Percentiles rank a stretch among this genome's conserved stretches.
Evolutionary conservation across 768 basidiomycete species (phyloP).

Genomic region (Suillus brevipes): DNA sequence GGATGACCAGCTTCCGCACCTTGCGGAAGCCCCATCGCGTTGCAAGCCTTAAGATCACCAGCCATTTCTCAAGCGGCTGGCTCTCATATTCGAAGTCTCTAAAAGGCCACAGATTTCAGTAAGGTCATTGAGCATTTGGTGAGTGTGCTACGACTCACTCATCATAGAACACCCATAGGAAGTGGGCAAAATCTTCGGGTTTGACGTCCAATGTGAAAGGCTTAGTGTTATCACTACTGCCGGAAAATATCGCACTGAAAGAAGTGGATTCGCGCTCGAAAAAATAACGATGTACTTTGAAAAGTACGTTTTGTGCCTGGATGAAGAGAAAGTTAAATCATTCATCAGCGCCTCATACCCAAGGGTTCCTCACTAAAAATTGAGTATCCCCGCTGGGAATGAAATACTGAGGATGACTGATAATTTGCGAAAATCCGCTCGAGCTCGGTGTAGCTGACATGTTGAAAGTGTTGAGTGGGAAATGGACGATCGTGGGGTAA

Average conservation of each 20-base stretch:
- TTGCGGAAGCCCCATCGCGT: constrained; percentile 55
- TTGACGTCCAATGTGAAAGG: constrained; percentile 30
- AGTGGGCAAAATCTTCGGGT: constrained; percentile 41
- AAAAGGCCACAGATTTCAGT: background rate
- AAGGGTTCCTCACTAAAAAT: constrained; percentile 46
- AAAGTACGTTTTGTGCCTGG: constrained; percentile 37
- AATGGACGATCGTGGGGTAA: background rate
- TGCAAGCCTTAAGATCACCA: constrained; percentile 51
- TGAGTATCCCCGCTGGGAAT: constrained; percentile 53
- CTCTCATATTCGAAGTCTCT: constrained; percentile 60
- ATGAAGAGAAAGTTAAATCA: background rate
- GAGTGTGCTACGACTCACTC: constrained; percentile 35
- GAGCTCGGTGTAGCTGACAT: background rate
- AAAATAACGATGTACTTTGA: constrained; percentile 37
- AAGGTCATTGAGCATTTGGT: background rate
- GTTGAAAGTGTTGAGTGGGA: background rate
- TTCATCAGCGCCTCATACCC: background rate
- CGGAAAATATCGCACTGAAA: constrained; percentile 30
- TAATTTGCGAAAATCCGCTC: constrained; percentile 20
- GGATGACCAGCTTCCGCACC: constrained; percentile 50
- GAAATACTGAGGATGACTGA: constrained; percentile 43
- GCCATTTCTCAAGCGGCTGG: constrained; percentile 53
- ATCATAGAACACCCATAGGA: constrained; percentile 60
- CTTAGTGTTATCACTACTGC: background rate
- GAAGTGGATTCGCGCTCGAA: constrained; percentile 36